These are phyloP conservation scores for Coemansia sp. DNA, from an alignment of 192 early-diverging fungal species.

Conservation along the genomic window DNA sequence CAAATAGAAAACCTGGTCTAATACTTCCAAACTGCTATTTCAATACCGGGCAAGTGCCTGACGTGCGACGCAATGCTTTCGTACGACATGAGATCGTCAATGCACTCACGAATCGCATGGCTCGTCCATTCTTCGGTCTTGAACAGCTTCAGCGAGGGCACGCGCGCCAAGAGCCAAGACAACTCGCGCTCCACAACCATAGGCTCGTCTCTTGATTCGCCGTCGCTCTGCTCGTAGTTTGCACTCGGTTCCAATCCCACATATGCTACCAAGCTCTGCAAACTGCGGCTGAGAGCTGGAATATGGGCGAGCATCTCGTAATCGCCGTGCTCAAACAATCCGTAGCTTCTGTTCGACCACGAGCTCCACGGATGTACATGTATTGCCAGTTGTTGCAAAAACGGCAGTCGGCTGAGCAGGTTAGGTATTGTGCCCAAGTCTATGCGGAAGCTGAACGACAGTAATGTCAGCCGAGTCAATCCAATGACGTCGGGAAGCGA, in stretches of 20 bases:
- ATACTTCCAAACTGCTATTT: conserved; percentile 29
- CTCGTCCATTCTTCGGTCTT: conserved; percentile 34
- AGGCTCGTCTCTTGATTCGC: conserved; percentile 1
- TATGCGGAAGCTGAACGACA: conserved; percentile 42
- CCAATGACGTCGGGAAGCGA: conserved; percentile 44
- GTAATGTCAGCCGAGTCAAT: conserved; percentile 10
- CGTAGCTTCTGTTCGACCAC: conserved; percentile 15
- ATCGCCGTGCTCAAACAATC: conserved; percentile 16
- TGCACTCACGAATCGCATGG: conserved; percentile 18
- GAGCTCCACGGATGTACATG: conserved; percentile 34
- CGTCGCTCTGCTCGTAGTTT: neutral
- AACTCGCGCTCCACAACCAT: conserved; percentile 33
- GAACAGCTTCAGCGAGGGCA: conserved; percentile 24
- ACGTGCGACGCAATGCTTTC: conserved; percentile 7
- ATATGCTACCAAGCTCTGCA: conserved; percentile 26
- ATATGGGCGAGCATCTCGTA: conserved; percentile 17
- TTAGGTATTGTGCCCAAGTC: conserved; percentile 34
- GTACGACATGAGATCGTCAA: conserved; percentile 20
- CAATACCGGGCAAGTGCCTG: conserved; percentile 14
- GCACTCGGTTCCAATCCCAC: conserved; percentile 15
- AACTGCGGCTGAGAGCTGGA: conserved; percentile 29
- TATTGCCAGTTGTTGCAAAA: conserved; percentile 22
- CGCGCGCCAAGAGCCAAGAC: conserved; percentile 33
- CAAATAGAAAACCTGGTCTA: neutral
- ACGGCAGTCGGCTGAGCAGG: conserved; percentile 27